A percentile compares a stretch with the other conserved stretches of the same genome.
These are phyloP conservation scores for Porphyridium purpureum DNA, from an alignment of 23 red algal species.

Conservation along the genomic window DNA sequence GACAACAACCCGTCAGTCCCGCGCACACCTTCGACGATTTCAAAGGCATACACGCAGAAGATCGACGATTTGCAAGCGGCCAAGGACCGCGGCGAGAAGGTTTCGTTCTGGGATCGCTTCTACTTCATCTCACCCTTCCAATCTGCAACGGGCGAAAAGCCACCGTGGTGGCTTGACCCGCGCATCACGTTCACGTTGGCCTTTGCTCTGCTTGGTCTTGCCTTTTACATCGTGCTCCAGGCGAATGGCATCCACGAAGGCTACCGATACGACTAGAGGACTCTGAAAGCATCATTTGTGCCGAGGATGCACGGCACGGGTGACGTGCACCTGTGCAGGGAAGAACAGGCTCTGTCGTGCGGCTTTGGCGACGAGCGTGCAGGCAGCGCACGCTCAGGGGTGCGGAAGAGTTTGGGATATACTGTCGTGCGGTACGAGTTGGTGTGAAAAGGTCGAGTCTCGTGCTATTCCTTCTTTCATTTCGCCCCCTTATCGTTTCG, in stretches of 20 bases:
- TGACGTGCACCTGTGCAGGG: too few relatives aligned
- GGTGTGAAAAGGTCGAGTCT: too few relatives aligned
- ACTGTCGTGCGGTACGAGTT: too few relatives aligned
- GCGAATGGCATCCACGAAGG: conserved; percentile 69
- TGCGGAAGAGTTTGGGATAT: too few relatives aligned
- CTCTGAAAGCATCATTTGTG: background rate
- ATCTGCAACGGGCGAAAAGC: conserved; percentile 69
- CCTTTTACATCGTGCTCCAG: conserved; percentile 52
- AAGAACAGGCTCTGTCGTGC: too few relatives aligned
- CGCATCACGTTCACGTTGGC: conserved; percentile 80
- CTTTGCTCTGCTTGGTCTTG: conserved; percentile 35
- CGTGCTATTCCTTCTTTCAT: too few relatives aligned
- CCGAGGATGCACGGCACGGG: too few relatives aligned
- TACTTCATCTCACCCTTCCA: conserved; percentile 98
- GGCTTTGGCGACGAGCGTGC: too few relatives aligned
- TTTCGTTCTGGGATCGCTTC: conserved; percentile 36
- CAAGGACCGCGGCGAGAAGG: conserved; percentile 21
- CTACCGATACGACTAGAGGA: conserved; percentile 32
- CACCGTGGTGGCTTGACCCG: conserved; percentile 97
- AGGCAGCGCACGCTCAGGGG: too few relatives aligned
- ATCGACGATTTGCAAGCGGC: conserved; percentile 2
- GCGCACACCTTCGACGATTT: conserved; percentile 52
- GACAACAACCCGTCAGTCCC: conserved; percentile 51
- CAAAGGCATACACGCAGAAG: conserved; percentile 32
- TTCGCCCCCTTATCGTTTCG: too few relatives aligned